These are phyloP conservation scores for Trametes hirsuta DNA, from an alignment of 1,284 basidiomycete genomes.

Conservation along the genomic window DNA sequence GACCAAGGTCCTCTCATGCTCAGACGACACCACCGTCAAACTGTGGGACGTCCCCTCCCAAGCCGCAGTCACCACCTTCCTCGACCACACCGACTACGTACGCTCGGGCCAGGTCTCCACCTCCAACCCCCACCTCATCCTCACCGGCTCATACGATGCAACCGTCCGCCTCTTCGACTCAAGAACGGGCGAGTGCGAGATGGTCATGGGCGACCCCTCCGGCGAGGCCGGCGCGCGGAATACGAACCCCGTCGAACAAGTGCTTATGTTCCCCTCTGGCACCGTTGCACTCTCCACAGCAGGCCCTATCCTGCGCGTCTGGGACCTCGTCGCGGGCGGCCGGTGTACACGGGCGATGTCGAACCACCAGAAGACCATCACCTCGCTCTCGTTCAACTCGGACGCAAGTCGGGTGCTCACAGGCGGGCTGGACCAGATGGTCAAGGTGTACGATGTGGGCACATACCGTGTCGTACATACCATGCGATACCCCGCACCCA, in stretches of 20 bases:
- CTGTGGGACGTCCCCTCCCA: conserved; percentile 97
- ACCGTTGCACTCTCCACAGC: conserved; percentile 87
- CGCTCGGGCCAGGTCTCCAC: conserved; percentile 88
- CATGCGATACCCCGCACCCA: conserved; percentile 96
- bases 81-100: conserved; percentile 92
- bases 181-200: conserved; percentile 79
- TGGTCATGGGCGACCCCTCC: conserved; percentile 71
- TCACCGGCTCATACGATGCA: conserved; percentile 95
- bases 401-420: conserved; percentile 82
- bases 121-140: conserved; percentile 81
- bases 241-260: conserved; percentile 87
- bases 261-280: conserved; percentile 91
- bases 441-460: conserved; percentile 97
- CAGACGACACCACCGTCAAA: conserved; percentile 93
- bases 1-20: conserved; percentile 91
- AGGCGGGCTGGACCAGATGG: conserved; percentile 94
- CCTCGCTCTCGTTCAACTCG: conserved; percentile 82
- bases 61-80: conserved; percentile 77
- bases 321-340: conserved; percentile 95
- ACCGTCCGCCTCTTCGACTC: conserved; percentile 91
- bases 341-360: conserved; percentile 87
- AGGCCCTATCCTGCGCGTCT: conserved; percentile 92
- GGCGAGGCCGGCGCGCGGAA: conserved; percentile 42
- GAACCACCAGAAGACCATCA: conserved; percentile 99
- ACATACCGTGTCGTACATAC: conserved; percentile 97